Evolutionary conservation across 805 yeast species (phyloP), one percentile per base, ranked within the genome.

Genomic region (Sugiyamaella qingdaonensis): DNA sequence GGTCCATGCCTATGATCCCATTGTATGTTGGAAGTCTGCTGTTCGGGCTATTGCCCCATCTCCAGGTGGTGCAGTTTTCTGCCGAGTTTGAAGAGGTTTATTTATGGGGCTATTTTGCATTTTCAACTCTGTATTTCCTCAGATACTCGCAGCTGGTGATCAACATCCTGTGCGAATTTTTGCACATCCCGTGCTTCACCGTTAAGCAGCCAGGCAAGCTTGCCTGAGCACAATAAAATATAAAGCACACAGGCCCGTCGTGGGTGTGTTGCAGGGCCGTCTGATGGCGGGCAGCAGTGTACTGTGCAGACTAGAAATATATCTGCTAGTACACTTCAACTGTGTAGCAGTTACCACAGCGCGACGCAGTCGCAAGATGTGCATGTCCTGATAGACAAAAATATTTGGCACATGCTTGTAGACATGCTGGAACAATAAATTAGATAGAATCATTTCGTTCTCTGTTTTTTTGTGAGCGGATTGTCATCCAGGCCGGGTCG

Each of bases 171-270:
- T 80, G 82, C 69, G 90, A 83, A 58, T 90, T 80, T 64, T 75
- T 92, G 61, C 97, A 89, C 65, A 90, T 92, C 59, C 86, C 83
- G 70, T 94, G 96, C 5, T 78, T 91, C 48, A 59, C 63, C 10
- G 53, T 59, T 19, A 46, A 31, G 35, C 49, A 39, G 36, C 31
- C 42, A n/a, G 19, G 42, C 2, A 45, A 46, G 46, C 21, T 31
- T 10, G 16, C 48, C 19, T 43, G 21, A 24, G 29, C 29, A 24
- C 29, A 13, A 13, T 8, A 27, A 14, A 16, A 14, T 14, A 21
- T 39, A 18, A 8, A 45, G 46, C 10, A 27, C 31, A 29, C 45
- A 10, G 24, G n/a, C n/a, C n/a, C n/a, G n/a, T n/a, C n/a, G n/a
- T n/a, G n/a, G n/a, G n/a, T n/a, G n/a, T n/a, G n/a, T n/a, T n/a